Conservation (phyloP, 139 green algal genomes). For the Chlorella sorokiniana region DNA sequence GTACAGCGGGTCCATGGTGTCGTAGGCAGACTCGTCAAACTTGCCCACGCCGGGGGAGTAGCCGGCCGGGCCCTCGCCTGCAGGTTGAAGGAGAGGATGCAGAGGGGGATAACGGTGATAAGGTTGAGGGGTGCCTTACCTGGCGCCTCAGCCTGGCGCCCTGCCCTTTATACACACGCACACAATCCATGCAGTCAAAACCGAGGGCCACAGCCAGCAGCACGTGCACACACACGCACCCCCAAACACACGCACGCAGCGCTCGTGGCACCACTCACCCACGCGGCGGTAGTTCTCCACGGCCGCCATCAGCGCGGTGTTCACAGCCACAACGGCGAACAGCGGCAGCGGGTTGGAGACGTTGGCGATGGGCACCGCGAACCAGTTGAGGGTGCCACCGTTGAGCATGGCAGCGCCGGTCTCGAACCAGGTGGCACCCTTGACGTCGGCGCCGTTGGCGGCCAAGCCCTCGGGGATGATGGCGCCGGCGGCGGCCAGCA, state of each 20-base stretch:
- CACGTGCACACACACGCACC: not conserved
- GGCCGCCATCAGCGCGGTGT: constrained; percentile 86
- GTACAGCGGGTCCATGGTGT: constrained; percentile 92
- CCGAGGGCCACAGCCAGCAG: not conserved
- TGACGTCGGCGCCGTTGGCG: constrained; percentile 88
- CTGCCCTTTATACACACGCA: too few species aligned
- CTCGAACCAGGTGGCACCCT: constrained; percentile 93
- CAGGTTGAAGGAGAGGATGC: not conserved
- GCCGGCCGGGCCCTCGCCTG: constrained; percentile 79
- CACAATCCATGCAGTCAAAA: not conserved
- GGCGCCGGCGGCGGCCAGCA: constrained; percentile 96
- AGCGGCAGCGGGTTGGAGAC: constrained; percentile 92
- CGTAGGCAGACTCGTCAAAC: constrained; percentile 87
- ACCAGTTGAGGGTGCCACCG: constrained; percentile 94
- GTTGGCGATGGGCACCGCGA: constrained; percentile 88
- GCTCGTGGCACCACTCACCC: not conserved
- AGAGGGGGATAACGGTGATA: not conserved
- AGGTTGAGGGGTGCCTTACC: not conserved
- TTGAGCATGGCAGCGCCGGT: constrained; percentile 93
- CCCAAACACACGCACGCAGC: not conserved
- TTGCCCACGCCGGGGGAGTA: constrained; percentile 92
- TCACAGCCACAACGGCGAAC: constrained; percentile 72
- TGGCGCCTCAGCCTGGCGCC: not conserved
- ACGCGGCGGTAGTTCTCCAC: constrained; percentile 87
- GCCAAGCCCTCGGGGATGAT: constrained; percentile 96